Evolutionary conservation across 2,329 filamentous ascomycete genomes (phyloP).

Genomic region (Colletotrichum graminicola): DNA sequence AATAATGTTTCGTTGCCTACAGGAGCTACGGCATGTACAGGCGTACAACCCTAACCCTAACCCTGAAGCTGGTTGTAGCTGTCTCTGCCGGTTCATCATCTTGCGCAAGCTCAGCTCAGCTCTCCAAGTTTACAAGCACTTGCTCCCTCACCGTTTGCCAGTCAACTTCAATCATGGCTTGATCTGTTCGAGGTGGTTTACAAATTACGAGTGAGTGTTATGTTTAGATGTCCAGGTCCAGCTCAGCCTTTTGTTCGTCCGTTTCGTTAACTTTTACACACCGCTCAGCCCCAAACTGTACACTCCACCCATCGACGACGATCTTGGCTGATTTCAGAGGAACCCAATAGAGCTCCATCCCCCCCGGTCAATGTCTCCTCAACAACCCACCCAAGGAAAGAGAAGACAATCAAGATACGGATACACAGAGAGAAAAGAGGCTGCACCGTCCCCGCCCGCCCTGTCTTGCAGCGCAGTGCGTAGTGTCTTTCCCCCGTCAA

Average conservation of each 20-base stretch:
- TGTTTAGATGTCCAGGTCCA: too few relatives aligned
- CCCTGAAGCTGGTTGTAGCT: too few relatives aligned
- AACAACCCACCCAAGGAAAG: conserved; percentile 4
- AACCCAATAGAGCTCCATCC: neutral
- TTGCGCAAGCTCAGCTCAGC: too few relatives aligned
- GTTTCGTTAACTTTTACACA: neutral
- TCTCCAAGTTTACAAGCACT: too few relatives aligned
- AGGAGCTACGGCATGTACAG: too few relatives aligned
- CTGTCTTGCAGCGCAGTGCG: conserved; percentile 30
- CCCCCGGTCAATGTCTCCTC: conserved; percentile 7
- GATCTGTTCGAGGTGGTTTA: too few relatives aligned
- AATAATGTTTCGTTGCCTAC: neutral
- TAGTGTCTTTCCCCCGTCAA: conserved; percentile 14
- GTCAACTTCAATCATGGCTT: too few relatives aligned
- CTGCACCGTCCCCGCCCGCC: conserved; percentile 19
- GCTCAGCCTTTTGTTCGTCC: neutral
- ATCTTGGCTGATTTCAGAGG: neutral
- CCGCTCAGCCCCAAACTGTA: neutral
- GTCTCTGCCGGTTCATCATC: too few relatives aligned
- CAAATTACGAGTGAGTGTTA: too few relatives aligned
- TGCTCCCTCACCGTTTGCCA: too few relatives aligned
- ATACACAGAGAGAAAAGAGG: neutral
- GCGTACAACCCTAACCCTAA: too few relatives aligned
- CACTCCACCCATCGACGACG: neutral
- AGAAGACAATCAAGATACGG: too few relatives aligned